Evolutionary conservation across 352 stramenopile genomes (phyloP), one percentile per base, ranked within the genome.

Genomic region (Phytopythium kandeliae): DNA sequence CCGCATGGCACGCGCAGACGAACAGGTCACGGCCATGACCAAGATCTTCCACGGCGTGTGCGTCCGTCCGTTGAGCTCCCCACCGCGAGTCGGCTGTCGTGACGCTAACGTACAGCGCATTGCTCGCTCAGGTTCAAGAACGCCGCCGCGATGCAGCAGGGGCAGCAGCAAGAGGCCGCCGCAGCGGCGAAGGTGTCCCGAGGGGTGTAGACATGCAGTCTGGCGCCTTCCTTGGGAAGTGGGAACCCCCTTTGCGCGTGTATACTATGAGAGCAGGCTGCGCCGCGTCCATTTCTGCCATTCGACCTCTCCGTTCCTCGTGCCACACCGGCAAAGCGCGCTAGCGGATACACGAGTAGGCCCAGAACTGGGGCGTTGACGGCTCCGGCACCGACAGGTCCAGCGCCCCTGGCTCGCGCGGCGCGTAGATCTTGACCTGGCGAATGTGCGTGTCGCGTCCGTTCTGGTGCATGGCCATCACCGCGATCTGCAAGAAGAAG

Each of bases 391-490:
- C 55, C 4, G 57, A 72, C 51, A 62, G 74, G 54, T 84, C 74
- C 11, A 92, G 53, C 17, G 68, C 55, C 22, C 72, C 79, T 22
- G 57, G 25, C 55, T 88, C 66, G 6, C 89, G 66, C 16, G 90
- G 86, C 17, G 90, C 79, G 62, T 86, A 98, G 42, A 98, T 69
- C 51, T 96, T 97, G 33, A 97, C 79, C 48, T 98, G 93, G 25
- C 96, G 83, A 25, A 98, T 91, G 58, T 98, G 95, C 12, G 94
- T 98, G 60, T 98, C 96, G 25, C 92, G 73, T 28, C 96, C 97
- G 71, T 99, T 99, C 72, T 99, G 96, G 67, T 99, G 96, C 96
- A 99, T 99, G 19, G 87, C 88, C 8, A 96, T 65, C 48, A 99
- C 86, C 26, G 88, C 92, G 47, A 99, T 96, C 60, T 99, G 96